Conservation (phyloP, 129 eudicot genomes). For the Deinandra increscens region DNA sequence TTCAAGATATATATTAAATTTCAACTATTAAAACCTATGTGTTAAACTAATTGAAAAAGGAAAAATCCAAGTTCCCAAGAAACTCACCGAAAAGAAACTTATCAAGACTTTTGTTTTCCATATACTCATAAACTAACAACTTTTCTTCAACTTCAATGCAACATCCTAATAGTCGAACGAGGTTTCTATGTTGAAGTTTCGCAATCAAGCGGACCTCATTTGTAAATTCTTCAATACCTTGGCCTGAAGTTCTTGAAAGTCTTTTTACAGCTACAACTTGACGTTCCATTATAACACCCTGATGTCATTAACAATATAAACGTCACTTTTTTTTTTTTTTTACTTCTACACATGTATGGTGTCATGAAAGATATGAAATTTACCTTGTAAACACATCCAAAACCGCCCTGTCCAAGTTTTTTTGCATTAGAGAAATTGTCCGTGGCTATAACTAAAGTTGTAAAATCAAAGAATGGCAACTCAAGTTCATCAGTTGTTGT, state of each 20-base stretch:
- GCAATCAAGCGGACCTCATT: slow-evolving; percentile 76
- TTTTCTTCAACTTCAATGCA: slow-evolving; percentile 74
- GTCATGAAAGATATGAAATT: not conserved
- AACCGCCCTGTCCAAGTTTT: slow-evolving; percentile 89
- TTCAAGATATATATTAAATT: not conserved
- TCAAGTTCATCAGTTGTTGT: slow-evolving; percentile 49
- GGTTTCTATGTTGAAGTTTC: slow-evolving; percentile 74
- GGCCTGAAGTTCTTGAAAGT: slow-evolving; percentile 69
- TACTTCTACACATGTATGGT: too few species aligned
- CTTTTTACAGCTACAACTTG: slow-evolving; percentile 73
- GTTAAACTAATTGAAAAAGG: not conserved
- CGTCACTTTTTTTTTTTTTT: not conserved
- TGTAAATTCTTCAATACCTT: slow-evolving; percentile 72
- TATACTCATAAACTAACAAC: slow-evolving; percentile 65
- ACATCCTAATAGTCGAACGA: slow-evolving; percentile 71
- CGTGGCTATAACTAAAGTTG: slow-evolving; percentile 52
- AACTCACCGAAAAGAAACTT: slow-evolving; percentile 65
- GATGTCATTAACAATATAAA: not conserved
- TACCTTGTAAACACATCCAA: slow-evolving; percentile 86
- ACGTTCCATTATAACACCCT: slow-evolving; percentile 59
- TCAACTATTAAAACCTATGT: too few species aligned
- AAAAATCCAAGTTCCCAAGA: not conserved
- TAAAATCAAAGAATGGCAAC: slow-evolving; percentile 58
- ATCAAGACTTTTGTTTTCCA: slow-evolving; percentile 75
- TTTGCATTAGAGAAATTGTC: slow-evolving; percentile 52